Percentiles rank a stretch among this genome's conserved stretches.
phyloP scores from a whole-genome alignment of 1,139 yeast genomes.

The Blastobotrys arbuscula region DNA sequence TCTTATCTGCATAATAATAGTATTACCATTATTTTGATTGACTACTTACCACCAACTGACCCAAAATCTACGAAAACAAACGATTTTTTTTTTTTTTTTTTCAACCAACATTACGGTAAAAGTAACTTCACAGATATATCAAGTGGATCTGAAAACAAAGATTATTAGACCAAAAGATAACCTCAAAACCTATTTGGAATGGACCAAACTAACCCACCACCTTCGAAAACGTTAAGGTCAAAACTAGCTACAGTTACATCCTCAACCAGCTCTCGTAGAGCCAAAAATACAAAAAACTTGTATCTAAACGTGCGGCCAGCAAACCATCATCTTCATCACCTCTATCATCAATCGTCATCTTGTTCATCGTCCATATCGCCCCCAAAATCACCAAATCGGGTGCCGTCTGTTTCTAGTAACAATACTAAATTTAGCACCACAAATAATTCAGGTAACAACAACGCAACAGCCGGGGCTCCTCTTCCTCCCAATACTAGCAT shows the following conservation, averaged over 20 bases:
- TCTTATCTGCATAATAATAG: no score
- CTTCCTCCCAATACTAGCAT: background rate
- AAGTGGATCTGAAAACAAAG: no score
- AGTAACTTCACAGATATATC: no score
- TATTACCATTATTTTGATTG: no score
- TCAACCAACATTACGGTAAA: no score
- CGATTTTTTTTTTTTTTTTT: no score
- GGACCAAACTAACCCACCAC: constrained; percentile 11
- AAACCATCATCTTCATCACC: background rate
- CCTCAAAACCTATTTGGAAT: no score
- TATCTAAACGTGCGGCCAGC: constrained; percentile 8
- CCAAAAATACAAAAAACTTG: constrained; percentile 12
- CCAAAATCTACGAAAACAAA: no score
- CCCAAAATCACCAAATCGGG: constrained; percentile 3
- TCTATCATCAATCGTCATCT: no score
- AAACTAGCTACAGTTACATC: constrained; percentile 9
- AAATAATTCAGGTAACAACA: background rate
- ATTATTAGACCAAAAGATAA: no score
- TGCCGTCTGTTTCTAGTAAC: no score
- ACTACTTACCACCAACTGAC: no score
- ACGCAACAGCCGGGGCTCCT: background rate
- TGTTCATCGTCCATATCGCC: constrained; percentile 1
- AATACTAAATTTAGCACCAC: background rate
- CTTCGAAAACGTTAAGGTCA: constrained; percentile 10
- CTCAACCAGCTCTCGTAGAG: background rate